A percentile compares a stretch with the other conserved stretches of the same genome.
These are phyloP conservation scores for Tuber microsphaerosporum DNA, from an alignment of 495 filamentous ascomycete species.

Conservation along the genomic window DNA sequence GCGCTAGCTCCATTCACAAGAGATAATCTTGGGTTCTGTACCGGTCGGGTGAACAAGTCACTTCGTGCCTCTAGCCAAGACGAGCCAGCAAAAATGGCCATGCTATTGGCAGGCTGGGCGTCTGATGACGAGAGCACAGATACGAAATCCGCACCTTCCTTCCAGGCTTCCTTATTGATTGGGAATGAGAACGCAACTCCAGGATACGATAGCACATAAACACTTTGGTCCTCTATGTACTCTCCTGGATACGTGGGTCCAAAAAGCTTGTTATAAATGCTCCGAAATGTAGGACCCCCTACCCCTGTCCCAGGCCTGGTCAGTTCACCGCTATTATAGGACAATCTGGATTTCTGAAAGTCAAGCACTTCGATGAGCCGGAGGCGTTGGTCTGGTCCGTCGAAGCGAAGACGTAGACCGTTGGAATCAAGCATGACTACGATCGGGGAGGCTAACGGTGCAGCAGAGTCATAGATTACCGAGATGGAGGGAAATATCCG, in stretches of 20 bases:
- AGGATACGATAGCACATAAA: constrained; percentile 85
- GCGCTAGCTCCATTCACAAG: constrained; percentile 45
- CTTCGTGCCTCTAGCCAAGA: constrained; percentile 79
- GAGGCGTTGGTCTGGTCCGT: constrained; percentile 84
- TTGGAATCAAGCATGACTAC: constrained; percentile 69
- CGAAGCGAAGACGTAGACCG: constrained; percentile 82
- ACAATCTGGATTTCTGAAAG: constrained; percentile 75
- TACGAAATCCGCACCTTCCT: constrained; percentile 74
- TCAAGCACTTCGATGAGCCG: constrained; percentile 85
- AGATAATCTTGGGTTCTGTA: constrained; percentile 59
- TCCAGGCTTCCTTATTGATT: constrained; percentile 67
- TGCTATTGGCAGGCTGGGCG: constrained; percentile 64
- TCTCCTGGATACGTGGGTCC: constrained; percentile 89
- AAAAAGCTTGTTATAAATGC: constrained; percentile 84
- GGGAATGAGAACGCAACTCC: constrained; percentile 89
- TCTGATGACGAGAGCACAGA: constrained; percentile 72
- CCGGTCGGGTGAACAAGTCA: constrained; percentile 64
- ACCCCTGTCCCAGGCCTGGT: constrained; percentile 53
- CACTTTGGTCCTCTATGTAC: constrained; percentile 60
- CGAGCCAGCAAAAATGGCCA: constrained; percentile 80
- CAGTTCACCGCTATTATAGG: constrained; percentile 80
- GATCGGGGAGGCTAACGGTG: constrained; percentile 67
- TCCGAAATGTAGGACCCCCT: constrained; percentile 71
- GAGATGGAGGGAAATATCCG: constrained; percentile 75
- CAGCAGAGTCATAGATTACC: constrained; percentile 60